A percentile compares a stretch with the other conserved stretches of the same genome.
Conservation (phyloP, 2,329 filamentous ascomycete species). For the Raffaelea deltoideospora region DNA sequence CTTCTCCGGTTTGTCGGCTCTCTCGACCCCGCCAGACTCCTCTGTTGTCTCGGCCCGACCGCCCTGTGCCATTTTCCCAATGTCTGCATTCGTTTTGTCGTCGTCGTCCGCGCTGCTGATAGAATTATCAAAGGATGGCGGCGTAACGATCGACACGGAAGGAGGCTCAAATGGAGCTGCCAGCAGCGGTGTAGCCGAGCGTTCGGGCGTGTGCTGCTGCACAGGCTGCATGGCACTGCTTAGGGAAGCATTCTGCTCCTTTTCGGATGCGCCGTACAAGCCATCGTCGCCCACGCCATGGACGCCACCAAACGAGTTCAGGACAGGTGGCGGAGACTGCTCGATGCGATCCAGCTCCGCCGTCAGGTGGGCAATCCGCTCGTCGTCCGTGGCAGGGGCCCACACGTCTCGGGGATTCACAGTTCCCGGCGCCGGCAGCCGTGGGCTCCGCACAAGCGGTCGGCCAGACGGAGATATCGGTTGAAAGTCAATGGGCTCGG, state of each 20-base stretch:
- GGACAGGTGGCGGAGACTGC: constrained; percentile 13
- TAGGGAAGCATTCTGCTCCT: too few relatives aligned
- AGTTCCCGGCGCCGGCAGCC: constrained; percentile 26
- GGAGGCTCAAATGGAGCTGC: neutral
- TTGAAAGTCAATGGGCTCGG: constrained; percentile 9
- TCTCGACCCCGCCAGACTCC: too few relatives aligned
- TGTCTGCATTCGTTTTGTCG: too few relatives aligned
- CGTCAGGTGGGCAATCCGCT: constrained; percentile 18
- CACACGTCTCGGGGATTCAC: constrained; percentile 40
- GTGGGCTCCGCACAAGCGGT: constrained; percentile 11
- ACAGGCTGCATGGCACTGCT: too few relatives aligned
- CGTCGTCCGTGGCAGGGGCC: constrained; percentile 23
- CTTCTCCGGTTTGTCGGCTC: too few relatives aligned
- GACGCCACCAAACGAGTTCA: neutral
- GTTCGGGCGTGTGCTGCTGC: neutral
- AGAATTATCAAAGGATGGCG: too few relatives aligned
- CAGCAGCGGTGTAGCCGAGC: neutral
- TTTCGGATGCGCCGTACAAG: neutral
- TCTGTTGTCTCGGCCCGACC: too few relatives aligned
- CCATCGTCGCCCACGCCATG: neutral
- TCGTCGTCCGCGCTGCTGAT: too few relatives aligned
- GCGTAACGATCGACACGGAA: too few relatives aligned
- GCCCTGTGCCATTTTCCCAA: too few relatives aligned
- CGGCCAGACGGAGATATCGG: constrained; percentile 6
- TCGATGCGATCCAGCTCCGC: constrained; percentile 20